Evolutionary conservation across 2,329 filamentous ascomycete genomes (phyloP).

Genomic region (Talaromyces sp.): DNA sequence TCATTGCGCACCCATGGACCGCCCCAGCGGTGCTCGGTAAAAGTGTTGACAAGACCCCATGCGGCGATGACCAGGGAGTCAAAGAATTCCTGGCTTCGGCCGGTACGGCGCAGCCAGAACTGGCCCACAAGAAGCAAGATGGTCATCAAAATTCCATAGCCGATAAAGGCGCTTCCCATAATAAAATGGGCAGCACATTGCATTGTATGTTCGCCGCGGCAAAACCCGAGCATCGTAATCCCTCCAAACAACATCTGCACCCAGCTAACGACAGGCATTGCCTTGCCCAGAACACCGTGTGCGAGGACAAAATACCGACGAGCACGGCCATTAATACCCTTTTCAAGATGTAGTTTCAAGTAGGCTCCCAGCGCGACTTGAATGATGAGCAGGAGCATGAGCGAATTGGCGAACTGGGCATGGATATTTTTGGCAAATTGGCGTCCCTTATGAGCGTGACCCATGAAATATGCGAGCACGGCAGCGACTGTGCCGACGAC

Average conservation of each 20-base stretch:
- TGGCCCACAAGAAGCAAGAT: constrained; percentile 86
- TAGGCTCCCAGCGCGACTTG: constrained; percentile 83
- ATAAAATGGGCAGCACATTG: constrained; percentile 97
- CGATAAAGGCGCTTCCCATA: constrained; percentile 96
- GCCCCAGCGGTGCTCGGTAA: constrained; percentile 96
- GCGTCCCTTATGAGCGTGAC: constrained; percentile 83
- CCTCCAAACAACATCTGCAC: constrained; percentile 94
- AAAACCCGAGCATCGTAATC: constrained; percentile 88
- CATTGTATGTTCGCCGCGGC: constrained; percentile 81
- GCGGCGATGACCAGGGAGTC: constrained; percentile 85
- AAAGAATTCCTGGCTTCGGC: constrained; percentile 93
- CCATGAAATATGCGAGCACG: constrained; percentile 81
- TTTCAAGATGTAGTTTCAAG: constrained; percentile 82
- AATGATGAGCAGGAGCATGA: constrained; percentile 72
- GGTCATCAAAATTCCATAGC: constrained; percentile 81
- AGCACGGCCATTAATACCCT: constrained; percentile 74
- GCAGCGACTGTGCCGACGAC: constrained; percentile 69
- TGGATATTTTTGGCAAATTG: constrained; percentile 82
- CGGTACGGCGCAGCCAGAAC: constrained; percentile 74
- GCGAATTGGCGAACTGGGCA: constrained; percentile 68
- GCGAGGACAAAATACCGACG: constrained; percentile 65
- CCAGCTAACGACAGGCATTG: constrained; percentile 83
- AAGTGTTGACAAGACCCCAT: constrained; percentile 97
- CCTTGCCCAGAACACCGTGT: constrained; percentile 80
- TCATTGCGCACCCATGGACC: constrained; percentile 85